A percentile compares a stretch with the other conserved stretches of the same genome.
These are phyloP conservation scores for Desmodesmus armatus DNA, from an alignment of 139 green algal genomes.

Conservation along the genomic window DNA sequence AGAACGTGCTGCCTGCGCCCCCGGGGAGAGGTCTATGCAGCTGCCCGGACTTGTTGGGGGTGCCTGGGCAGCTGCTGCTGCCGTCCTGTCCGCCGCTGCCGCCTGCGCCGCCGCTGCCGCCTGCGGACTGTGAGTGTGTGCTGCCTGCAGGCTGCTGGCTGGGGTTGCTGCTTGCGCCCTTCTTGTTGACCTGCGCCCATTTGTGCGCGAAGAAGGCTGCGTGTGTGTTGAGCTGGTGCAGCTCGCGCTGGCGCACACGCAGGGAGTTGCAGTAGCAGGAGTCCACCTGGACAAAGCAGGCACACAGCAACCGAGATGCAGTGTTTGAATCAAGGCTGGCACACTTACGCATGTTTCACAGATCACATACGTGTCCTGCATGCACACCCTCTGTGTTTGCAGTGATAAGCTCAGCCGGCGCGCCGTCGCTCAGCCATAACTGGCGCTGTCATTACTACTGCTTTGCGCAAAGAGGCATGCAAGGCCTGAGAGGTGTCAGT, in stretches of 20 bases:
- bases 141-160: neutral
- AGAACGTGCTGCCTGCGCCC: neutral
- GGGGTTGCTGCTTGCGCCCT: neutral
- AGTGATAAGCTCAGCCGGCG: neutral
- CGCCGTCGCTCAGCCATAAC: neutral
- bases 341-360: neutral
- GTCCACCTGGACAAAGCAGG: neutral
- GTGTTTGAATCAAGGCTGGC: neutral
- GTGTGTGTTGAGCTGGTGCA: neutral
- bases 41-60: neutral
- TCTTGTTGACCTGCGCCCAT: neutral
- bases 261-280: neutral
- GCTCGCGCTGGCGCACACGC: neutral
- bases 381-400: neutral
- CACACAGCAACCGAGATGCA: neutral
- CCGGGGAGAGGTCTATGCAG: neutral
- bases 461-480: neutral
- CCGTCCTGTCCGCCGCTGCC: neutral
- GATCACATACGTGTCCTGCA: neutral
- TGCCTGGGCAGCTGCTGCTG: neutral
- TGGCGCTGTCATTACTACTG: neutral
- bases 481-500: too few species aligned
- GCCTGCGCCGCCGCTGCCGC: neutral
- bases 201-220: slow-evolving; percentile 3
- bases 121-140: neutral